Percentiles rank a stretch among this genome's conserved stretches.
Conservation (phyloP, 108 stramenopile species). For the Craspedostauros australis region DNA sequence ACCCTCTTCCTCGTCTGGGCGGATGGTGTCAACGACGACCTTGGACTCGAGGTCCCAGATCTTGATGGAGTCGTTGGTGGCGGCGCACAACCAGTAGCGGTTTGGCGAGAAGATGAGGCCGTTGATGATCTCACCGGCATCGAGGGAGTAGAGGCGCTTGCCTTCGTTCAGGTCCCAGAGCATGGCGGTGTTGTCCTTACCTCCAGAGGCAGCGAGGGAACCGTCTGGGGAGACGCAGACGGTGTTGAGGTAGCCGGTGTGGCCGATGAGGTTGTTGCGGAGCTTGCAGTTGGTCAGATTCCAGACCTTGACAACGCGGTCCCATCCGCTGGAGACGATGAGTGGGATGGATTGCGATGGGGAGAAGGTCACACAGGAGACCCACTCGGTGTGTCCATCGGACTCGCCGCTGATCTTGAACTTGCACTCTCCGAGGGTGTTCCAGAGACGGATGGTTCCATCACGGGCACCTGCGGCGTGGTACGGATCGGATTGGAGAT, state of each 20-base stretch:
- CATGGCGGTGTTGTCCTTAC: constrained; percentile 99
- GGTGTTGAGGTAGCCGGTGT: constrained; percentile 99
- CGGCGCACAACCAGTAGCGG: constrained; percentile 99
- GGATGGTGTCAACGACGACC: constrained; percentile 93
- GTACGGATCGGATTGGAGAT: no score
- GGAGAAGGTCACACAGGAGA: constrained; percentile 99
- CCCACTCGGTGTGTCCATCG: constrained; percentile 99
- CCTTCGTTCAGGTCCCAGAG: constrained; percentile 99
- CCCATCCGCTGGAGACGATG: constrained; percentile 99
- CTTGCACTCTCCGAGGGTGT: constrained; percentile 98
- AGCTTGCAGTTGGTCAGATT: constrained; percentile 97
- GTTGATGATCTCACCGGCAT: constrained; percentile 99
- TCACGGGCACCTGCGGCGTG: constrained; percentile 80
- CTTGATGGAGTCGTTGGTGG: constrained; percentile 97
- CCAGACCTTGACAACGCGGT: constrained; percentile 99
- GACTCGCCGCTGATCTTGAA: constrained; percentile 81
- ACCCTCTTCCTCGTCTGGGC: constrained; percentile 65
- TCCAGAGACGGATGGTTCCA: constrained; percentile 99
- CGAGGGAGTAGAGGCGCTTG: constrained; percentile 98
- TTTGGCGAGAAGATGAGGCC: constrained; percentile 98
- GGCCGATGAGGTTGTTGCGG: constrained; percentile 97
- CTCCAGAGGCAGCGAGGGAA: constrained; percentile 97
- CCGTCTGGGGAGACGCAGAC: constrained; percentile 99
- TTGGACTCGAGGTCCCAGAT: constrained; percentile 99
- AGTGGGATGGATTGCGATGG: constrained; percentile 89